Evolutionary conservation across 352 stramenopile species (phyloP), one percentile per base, ranked within the genome.

Genomic region (Globisporangium sylvaticum): DNA sequence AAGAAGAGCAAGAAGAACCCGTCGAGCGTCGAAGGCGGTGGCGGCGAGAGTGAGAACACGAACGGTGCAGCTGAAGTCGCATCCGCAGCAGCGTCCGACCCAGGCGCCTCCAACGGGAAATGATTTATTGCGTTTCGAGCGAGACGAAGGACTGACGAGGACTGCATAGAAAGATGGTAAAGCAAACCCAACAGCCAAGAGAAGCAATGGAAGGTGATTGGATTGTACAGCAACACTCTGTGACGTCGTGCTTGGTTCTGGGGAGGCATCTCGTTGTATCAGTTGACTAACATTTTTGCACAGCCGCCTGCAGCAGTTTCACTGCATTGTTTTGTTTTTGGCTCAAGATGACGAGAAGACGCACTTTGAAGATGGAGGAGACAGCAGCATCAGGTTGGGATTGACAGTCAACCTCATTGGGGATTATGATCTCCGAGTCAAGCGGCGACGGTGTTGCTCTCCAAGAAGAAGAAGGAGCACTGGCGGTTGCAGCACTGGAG

Each of bases 1-100:
- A 90, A 93, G 76, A 88, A 84, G 42, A 65, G 54, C 37, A 92
- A 89, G 65, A 79, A 69, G 37, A 68, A 29, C 29, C 6, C 44
- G 24, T 48, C 66, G n/a, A 37, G n/a, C 46, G 27, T 67, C 18
- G 52, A 62, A 60, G 54, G 29, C 46, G 44, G 31, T 37, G 31
- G 44, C 1, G n/a, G 50, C 34, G 61, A 39, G 27, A 67, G 27
- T 31, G 44, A 32, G 42, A 67, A 27, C 20, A 31, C 12, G 18
- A 50, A 61, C 55, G 31, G 55, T 4, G 44, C 34, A 20, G 52
- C 72, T 12, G 39, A 46, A 1, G 37, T 46, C 9, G n/a, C 27
- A 42, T 32, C 15, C 46, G 27, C 31, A 37, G 22, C 48, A 52
- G 31, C 32, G 12, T 34, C 55, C 9, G 29, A 61, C 12, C 3